These are phyloP conservation scores for Lupinus albus DNA, from an alignment of 306 rosid species.

Conservation along the genomic window DNA sequence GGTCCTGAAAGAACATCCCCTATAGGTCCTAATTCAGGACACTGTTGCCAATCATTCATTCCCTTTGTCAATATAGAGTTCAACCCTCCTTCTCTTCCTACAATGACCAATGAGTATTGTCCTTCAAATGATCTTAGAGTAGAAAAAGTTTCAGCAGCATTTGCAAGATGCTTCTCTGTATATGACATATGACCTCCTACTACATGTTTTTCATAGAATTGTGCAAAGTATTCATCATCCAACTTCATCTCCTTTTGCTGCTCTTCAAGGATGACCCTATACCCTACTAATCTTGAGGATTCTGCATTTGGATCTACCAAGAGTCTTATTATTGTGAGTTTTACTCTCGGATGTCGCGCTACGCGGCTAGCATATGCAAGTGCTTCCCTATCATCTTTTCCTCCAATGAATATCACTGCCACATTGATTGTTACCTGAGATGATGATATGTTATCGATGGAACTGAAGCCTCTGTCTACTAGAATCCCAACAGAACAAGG, in stretches of 20 bases:
- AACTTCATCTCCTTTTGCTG: slow-evolving; percentile 60
- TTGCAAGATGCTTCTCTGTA: slow-evolving; percentile 68
- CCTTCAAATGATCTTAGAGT: slow-evolving; percentile 73
- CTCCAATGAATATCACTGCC: slow-evolving; percentile 84
- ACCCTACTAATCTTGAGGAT: slow-evolving; percentile 44
- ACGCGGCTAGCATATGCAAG: slow-evolving; percentile 67
- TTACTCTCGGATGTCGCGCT: slow-evolving; percentile 61
- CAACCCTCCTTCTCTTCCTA: slow-evolving; percentile 75
- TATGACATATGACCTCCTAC: slow-evolving; percentile 59
- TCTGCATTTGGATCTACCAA: slow-evolving; percentile 54
- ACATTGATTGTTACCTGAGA: slow-evolving; percentile 43
- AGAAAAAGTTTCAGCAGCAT: slow-evolving; percentile 69
- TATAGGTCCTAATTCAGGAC: slow-evolving; percentile 80
- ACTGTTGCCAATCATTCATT: slow-evolving; percentile 88
- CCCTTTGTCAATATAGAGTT: slow-evolving; percentile 70
- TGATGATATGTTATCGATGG: slow-evolving; percentile 46
- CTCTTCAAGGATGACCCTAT: slow-evolving; percentile 45
- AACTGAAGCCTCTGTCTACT: slow-evolving; percentile 78
- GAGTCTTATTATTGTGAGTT: slow-evolving; percentile 70
- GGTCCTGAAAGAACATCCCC: slow-evolving; percentile 87
- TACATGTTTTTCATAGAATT: slow-evolving; percentile 64
- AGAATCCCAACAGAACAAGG: slow-evolving; percentile 84
- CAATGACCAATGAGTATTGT: slow-evolving; percentile 65
- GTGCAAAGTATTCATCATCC: slow-evolving; percentile 73
- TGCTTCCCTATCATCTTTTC: slow-evolving; percentile 84